Evolutionary conservation across 345 rosid genomes (phyloP), one percentile per base, ranked within the genome.

Genomic region (Corymbia maculata): DNA sequence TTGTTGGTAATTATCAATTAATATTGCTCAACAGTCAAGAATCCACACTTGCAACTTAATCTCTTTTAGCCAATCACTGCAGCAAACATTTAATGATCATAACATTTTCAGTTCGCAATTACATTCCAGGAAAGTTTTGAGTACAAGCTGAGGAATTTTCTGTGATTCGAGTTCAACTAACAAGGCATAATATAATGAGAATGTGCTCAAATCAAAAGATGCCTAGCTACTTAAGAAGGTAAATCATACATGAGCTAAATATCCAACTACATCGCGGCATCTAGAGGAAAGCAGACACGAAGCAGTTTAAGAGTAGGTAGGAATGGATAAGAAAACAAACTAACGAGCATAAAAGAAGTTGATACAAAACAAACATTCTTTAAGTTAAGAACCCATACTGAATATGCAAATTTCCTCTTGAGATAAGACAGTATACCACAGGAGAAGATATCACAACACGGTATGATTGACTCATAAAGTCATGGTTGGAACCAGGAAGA

Each of bases 361-460:
- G 1, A 75, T 36, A 19, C 82, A 75, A 36, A 75, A 75, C 49
- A 22, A 9, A 75, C 82, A 75, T 75, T 75, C 47, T 47, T 70
- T 24, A 4, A 70, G 13, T 70, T 36, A 70, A 19, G 14, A 70
- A 70, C 17, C 82, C 49, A 75, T 19, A 75, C 13, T 75, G 49
- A 75, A 75, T 75, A 42, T 75, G 26, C 82, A 75, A 75, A 26
- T 75, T 75, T 75, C 82, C 82, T 75, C 82, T 36, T 17, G 7
- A 36, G 82, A 75, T 75, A 85, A 66, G 86, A 90, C 87, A 87
- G 51, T 80, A 86, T 96, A 97, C 99, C 98, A 96, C 96, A 51
- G 98, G 97, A 91, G 99, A 97, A 52, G 99, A 97, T 85, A 97
- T 90, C 91, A 97, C 97, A 45, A 93, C 94, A 86, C 96, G 95